Percentiles rank a stretch among this genome's conserved stretches.
Evolutionary conservation across 2,329 filamentous ascomycete species (phyloP).

Genomic region (Fusarium palustre): DNA sequence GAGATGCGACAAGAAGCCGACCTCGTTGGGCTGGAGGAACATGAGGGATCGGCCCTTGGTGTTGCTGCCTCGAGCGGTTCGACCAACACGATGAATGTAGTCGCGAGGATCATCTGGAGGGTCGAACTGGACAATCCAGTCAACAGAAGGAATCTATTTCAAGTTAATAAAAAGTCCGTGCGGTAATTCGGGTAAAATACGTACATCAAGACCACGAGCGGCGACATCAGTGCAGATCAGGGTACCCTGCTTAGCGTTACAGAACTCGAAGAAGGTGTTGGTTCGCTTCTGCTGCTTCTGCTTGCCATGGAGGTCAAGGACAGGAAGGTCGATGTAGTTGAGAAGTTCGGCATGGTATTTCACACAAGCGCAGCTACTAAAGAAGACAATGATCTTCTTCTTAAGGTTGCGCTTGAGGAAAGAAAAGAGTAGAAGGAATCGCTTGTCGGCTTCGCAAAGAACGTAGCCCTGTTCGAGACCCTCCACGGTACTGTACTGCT

Average conservation of each 20-base stretch:
- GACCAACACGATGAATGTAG: conserved; percentile 96
- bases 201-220: conserved; percentile 87
- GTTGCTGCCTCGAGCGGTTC: conserved; percentile 87
- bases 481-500: conserved; percentile 91
- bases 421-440: conserved; percentile 92
- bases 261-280: conserved; percentile 97
- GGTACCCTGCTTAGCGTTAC: conserved; percentile 79
- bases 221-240: conserved; percentile 97
- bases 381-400: conserved; percentile 99
- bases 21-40: conserved; percentile 91
- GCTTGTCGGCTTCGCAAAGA: conserved; percentile 90
- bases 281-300: conserved; percentile 99
- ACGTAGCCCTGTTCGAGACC: conserved; percentile 97
- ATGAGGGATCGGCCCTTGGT: conserved; percentile 89
- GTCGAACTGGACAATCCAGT: conserved; percentile 97
- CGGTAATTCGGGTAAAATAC: conserved; percentile 43
- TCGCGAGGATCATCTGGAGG: conserved; percentile 90
- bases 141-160: conserved; percentile 83
- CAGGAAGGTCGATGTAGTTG: conserved; percentile 96
- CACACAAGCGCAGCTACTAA: conserved; percentile 91
- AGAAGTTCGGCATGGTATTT: conserved; percentile 96
- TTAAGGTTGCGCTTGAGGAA: conserved; percentile 90
- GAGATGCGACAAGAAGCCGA: conserved; percentile 91
- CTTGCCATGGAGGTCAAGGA: conserved; percentile 89
- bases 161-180: conserved; percentile 24